A percentile compares a stretch with the other conserved stretches of the same genome.
Conservation (phyloP, 83 land plant genomes). For the Diphasiastrum complanatum region DNA sequence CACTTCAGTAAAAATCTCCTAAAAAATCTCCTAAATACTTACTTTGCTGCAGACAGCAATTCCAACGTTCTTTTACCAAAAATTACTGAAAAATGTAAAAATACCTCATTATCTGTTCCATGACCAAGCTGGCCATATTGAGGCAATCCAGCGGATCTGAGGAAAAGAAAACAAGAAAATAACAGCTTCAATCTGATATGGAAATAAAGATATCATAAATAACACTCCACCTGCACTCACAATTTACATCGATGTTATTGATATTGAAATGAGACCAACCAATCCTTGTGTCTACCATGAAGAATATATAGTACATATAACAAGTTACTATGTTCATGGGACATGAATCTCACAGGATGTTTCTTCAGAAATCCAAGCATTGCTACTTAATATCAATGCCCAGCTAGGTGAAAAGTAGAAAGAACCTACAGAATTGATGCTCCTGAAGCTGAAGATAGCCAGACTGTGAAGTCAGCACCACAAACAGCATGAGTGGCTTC, state of each 20-base stretch:
- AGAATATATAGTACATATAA: no score
- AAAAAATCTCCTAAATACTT: neutral
- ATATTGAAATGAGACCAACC: neutral
- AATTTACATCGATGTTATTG: no score
- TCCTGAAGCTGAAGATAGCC: slow-evolving; percentile 76
- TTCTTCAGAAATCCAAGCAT: neutral
- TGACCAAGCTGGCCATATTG: slow-evolving; percentile 99
- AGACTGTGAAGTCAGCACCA: slow-evolving; percentile 91
- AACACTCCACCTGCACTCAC: no score
- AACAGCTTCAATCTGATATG: neutral
- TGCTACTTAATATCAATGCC: neutral
- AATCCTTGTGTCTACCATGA: neutral
- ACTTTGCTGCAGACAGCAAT: neutral
- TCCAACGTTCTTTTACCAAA: neutral
- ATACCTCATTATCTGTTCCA: slow-evolving; percentile 94
- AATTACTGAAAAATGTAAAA: neutral
- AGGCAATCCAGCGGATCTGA: slow-evolving; percentile 90
- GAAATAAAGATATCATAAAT: neutral
- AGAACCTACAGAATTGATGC: slow-evolving; percentile 78
- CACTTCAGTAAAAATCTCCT: neutral
- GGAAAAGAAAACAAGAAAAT: neutral
- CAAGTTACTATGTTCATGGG: no score
- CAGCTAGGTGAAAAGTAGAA: neutral
- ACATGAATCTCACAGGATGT: neutral
- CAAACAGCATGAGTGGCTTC: slow-evolving; percentile 60